phyloP scores from a whole-genome alignment of 495 filamentous ascomycete genomes.

The Geopyxis carbonaria region DNA sequence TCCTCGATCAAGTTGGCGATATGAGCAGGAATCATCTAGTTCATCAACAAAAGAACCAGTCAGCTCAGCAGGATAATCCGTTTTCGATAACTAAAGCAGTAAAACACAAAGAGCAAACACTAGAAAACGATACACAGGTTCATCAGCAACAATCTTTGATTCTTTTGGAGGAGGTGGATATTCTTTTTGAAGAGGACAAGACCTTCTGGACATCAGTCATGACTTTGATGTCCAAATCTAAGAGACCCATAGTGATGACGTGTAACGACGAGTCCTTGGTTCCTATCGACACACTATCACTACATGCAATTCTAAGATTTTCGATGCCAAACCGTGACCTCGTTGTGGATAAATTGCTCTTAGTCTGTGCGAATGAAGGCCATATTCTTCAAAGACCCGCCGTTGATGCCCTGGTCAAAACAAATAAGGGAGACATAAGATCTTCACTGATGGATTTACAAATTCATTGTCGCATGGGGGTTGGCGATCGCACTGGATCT shows the following conservation, averaged over 20 bases:
- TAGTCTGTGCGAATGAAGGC: constrained; percentile 79
- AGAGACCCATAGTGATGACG: constrained; percentile 81
- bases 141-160: constrained; percentile 89
- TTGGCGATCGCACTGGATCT: constrained; percentile 76
- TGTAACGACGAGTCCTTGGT: constrained; percentile 76
- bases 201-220: constrained; percentile 80
- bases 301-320: constrained; percentile 82
- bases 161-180: constrained; percentile 82
- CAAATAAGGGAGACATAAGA: constrained; percentile 53
- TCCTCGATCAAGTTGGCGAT: constrained; percentile 81
- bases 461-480: constrained; percentile 91
- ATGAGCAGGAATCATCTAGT: constrained; percentile 95
- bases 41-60: constrained; percentile 29
- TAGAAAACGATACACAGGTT: constrained; percentile 17
- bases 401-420: constrained; percentile 49
- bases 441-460: constrained; percentile 72
- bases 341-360: constrained; percentile 59
- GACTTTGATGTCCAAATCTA: constrained; percentile 61
- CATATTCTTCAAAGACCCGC: constrained; percentile 57
- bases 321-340: constrained; percentile 47
- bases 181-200: constrained; percentile 87
- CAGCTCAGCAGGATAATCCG: constrained; percentile 46
- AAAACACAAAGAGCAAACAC: constrained; percentile 3
- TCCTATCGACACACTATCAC: constrained; percentile 47
- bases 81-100: constrained; percentile 44